Evolutionary conservation across 768 basidiomycete species (phyloP), one percentile per base, ranked within the genome.

Genomic region (Lactarius deliciosus): DNA sequence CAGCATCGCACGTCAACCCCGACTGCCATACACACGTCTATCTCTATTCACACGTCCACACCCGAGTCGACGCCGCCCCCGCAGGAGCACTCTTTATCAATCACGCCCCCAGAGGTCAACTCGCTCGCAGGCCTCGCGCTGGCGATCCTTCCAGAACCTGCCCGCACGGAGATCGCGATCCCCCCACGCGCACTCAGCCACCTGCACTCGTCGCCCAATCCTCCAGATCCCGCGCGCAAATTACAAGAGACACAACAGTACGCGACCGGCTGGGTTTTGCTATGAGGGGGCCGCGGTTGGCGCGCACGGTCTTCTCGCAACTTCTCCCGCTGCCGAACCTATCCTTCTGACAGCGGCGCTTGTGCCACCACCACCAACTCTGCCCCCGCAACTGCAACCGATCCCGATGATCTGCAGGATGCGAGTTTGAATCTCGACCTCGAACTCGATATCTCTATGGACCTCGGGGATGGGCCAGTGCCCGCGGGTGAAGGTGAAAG

Each of bases 231-330:
- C 1, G 0, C 5, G 32, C 6, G 32, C 32, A 32, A 32, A 32
- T 32, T 32, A 1, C 6, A 0, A 32, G 32, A 32, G 32, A 32
- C 32, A 1, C 32, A 7, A 32, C 6, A 32, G 32, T 32, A 32
- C 6, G 30, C 30, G 6, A 32, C 32, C 32, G 32, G 6, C 32
- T 8, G 32, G 32, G 32, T 32, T 32, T 0, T 32, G 32, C 32
- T 32, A 53, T 64, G 66, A 67, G 5, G 66, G 34, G 57, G 22
- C 66, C 62, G 66, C 53, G 34, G 20, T 36, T n/a, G 57, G 66
- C 66, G 66, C 57, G 50, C 66, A 60, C 62, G 62, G 66, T 60
- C 62, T 67, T 62, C 62, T 67, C 66, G 53, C 53, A 60, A 36
- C 16, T 54, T 5, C 18, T 34, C 41, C 45, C 50, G 38, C 41